Base-by-base conservation (phyloP, 306 rosid genomes). In the Castanospermum australe region DNA sequence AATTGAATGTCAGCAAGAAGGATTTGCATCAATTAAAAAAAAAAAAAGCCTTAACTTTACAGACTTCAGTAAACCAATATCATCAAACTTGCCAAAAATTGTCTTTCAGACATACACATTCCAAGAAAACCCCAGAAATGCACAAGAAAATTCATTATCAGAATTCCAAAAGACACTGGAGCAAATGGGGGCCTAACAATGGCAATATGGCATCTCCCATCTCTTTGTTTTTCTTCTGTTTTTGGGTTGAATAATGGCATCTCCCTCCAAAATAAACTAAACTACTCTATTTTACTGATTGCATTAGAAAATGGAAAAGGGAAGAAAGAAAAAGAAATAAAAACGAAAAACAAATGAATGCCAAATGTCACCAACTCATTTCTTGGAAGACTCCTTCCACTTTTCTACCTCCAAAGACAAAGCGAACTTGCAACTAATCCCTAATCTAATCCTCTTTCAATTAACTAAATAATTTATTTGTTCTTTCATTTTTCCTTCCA, bases 301-400 rank as follows among this genome's bases (percentile, higher is more conserved):
- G 30, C 61, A 48, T n/a, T 28, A 12, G 24, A 15, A 47, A 15
- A 55, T 38, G n/a, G 17, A 2, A 18, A 33, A 12, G 0, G 8
- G 2, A 17, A 15, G 15, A 0, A 73, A 73, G 7, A 17, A 39
- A 25, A 32, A 4, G 36, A 11, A 50, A 25, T 2, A 0, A 14
- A 5, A 42, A n/a, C n/a, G n/a, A n/a, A n/a, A 17, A 0, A 62
- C 3, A 21, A 47, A 1, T 24, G 38, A 8, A 22, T 44, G 67
- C 38, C 48, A 77, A 72, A 48, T 38, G 61, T 30, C 22, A 74
- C 82, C 84, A 54, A 73, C 67, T 67, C 86, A 82, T 82, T 74
- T 82, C 84, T 81, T 39, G 52, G 76, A 74, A 82, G 75, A 14
- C 11, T 9, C 73, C 60, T 77, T 67, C 51, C 62, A 50, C 47